phyloP scores from a whole-genome alignment of 1,284 basidiomycete species.

The Ustilago curta region DNA sequence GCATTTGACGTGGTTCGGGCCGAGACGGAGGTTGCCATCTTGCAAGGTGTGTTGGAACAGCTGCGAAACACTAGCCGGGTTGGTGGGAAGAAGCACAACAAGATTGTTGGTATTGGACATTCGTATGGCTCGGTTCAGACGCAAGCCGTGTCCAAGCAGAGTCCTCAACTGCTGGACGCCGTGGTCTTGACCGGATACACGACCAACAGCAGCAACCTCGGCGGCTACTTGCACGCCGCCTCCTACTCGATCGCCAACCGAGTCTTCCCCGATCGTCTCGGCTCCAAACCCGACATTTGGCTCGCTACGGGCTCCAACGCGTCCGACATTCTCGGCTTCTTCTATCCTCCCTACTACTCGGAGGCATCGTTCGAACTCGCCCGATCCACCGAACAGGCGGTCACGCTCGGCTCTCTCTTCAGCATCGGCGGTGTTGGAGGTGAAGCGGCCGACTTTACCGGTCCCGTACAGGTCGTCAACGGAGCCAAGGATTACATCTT shows the following conservation, averaged over 20 bases:
- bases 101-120: conserved; percentile 58
- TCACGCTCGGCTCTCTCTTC: conserved; percentile 68
- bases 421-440: conserved; percentile 56
- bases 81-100: conserved; percentile 35
- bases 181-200: conserved; percentile 69
- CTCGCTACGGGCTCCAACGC: conserved; percentile 63
- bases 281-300: conserved; percentile 41
- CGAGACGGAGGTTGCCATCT: conserved; percentile 69
- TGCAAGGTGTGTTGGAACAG: conserved; percentile 62
- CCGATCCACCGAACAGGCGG: conserved; percentile 59
- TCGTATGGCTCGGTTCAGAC: conserved; percentile 56
- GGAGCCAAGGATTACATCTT: conserved; percentile 70
- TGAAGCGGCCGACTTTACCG: conserved; percentile 59
- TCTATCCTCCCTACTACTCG: conserved; percentile 70
- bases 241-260: conserved; percentile 65
- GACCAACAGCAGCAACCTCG: conserved; percentile 52
- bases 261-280: conserved; percentile 43
- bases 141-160: conserved; percentile 54
- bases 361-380: conserved; percentile 52
- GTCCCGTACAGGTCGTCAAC: conserved; percentile 70
- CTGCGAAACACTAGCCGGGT: conserved; percentile 48
- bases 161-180: conserved; percentile 64
- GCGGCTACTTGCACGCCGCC: conserved; percentile 58
- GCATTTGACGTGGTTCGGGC: conserved; percentile 67
- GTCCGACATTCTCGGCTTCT: conserved; percentile 69